phyloP scores from a whole-genome alignment of 805 yeast species.

The Candida stauntonica region DNA sequence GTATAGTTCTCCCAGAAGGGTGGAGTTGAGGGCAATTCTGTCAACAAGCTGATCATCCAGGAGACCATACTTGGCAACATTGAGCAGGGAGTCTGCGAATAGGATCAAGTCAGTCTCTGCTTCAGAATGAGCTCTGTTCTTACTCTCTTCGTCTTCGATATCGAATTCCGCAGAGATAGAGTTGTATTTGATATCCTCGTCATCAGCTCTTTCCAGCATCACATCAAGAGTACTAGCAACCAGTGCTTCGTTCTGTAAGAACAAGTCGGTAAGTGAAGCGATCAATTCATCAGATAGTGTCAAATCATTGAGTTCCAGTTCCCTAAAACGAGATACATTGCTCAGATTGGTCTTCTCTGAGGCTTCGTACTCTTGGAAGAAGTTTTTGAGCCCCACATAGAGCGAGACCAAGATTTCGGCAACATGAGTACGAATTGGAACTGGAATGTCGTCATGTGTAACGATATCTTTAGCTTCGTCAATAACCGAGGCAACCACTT shows the following conservation, averaged over 20 bases:
- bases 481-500: constrained; percentile 12
- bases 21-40: constrained; percentile 36
- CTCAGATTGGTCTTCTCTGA: constrained; percentile 30
- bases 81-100: constrained; percentile 35
- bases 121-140: constrained; percentile 28
- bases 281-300: constrained; percentile 30
- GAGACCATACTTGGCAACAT: constrained; percentile 33
- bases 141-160: constrained; percentile 14
- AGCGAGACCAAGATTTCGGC: constrained; percentile 25
- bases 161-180: constrained; percentile 18
- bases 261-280: constrained; percentile 36
- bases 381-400: constrained; percentile 24
- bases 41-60: constrained; percentile 25
- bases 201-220: constrained; percentile 46
- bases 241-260: constrained; percentile 45
- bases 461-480: constrained; percentile 12
- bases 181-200: constrained; percentile 43
- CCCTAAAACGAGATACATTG: constrained; percentile 20
- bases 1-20: constrained; percentile 31
- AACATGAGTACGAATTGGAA: constrained; percentile 19
- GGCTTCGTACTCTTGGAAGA: constrained; percentile 31
- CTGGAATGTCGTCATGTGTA: constrained; percentile 4
- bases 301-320: constrained; percentile 19
- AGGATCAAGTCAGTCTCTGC: constrained; percentile 40
- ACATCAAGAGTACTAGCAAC: constrained; percentile 33